Evolutionary conservation across 2,329 filamentous ascomycete species (phyloP).

Genomic region (Exophiala mesophila): DNA sequence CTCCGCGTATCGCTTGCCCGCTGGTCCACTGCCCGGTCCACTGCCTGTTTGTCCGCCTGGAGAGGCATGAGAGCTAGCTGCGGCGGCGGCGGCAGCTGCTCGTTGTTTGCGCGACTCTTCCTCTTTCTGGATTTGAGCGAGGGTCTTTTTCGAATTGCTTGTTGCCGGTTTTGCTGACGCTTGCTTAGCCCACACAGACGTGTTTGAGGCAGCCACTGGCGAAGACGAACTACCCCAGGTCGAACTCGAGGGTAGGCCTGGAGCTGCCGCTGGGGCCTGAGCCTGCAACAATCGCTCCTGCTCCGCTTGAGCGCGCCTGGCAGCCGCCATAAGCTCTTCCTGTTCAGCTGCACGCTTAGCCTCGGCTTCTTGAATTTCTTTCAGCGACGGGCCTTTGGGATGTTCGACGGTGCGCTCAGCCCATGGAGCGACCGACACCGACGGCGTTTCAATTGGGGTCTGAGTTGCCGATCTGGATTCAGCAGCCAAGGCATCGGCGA

Average conservation of each 20-base stretch:
- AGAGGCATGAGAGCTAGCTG: constrained; percentile 45
- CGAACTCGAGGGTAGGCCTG: constrained; percentile 76
- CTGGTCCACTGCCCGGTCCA: constrained; percentile 39
- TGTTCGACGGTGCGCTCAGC: constrained; percentile 72
- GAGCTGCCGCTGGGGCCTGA: constrained; percentile 63
- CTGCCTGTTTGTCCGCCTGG: constrained; percentile 37
- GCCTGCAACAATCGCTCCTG: constrained; percentile 60
- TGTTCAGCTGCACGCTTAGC: constrained; percentile 86
- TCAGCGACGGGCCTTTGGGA: constrained; percentile 82
- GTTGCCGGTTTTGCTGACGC: constrained; percentile 36
- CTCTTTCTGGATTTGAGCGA: constrained; percentile 94
- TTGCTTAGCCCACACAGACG: constrained; percentile 49
- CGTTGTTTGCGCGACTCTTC: constrained; percentile 86
- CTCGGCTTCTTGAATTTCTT: constrained; percentile 94
- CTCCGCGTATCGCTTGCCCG: constrained; percentile 88
- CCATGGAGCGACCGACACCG: constrained; percentile 84
- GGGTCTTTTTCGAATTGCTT: constrained; percentile 68
- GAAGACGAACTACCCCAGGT: constrained; percentile 79
- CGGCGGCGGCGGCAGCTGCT: constrained; percentile 48
- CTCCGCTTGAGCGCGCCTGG: constrained; percentile 70
- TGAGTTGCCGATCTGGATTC: constrained; percentile 69
- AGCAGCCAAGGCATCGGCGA: constrained; percentile 66
- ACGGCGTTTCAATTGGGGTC: constrained; percentile 63
- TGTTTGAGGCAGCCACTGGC: constrained; percentile 56
- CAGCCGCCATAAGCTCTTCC: constrained; percentile 73